phyloP scores from a whole-genome alignment of 1,284 basidiomycete species.

The Cutaneotrichosporon spelunceum region DNA sequence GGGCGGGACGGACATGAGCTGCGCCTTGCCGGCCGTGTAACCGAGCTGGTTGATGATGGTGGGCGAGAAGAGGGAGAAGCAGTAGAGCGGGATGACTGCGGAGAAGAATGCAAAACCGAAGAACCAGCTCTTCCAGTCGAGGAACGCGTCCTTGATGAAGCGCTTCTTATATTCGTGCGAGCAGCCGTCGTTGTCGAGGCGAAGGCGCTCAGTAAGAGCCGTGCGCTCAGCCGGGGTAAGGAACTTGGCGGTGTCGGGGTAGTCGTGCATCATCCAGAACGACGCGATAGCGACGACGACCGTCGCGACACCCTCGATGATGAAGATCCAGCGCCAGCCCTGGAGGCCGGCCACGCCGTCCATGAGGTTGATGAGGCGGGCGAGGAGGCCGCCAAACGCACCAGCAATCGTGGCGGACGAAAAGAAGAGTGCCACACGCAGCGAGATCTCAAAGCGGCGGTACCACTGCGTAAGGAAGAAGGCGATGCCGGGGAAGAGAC shows the following conservation, averaged over 20 bases:
- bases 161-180: constrained; percentile 35
- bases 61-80: constrained; percentile 59
- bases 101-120: constrained; percentile 40
- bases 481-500: constrained; percentile 45
- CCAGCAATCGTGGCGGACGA: constrained; percentile 46
- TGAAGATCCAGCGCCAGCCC: constrained; percentile 65
- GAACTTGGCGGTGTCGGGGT: constrained; percentile 73
- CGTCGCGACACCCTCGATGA: constrained; percentile 69
- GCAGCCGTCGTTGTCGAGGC: constrained; percentile 35
- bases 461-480: constrained; percentile 46
- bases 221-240: constrained; percentile 64
- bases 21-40: constrained; percentile 66
- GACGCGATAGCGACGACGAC: constrained; percentile 63
- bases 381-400: constrained; percentile 50
- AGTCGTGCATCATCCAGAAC: constrained; percentile 75
- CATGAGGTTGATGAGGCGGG: constrained; percentile 49
- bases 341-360: constrained; percentile 43
- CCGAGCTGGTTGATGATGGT: constrained; percentile 51
- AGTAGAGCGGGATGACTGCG: constrained; percentile 58
- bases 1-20: constrained; percentile 53
- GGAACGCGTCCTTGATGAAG: constrained; percentile 30
- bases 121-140: constrained; percentile 43
- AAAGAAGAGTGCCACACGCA: constrained; percentile 46
- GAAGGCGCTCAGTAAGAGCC: constrained; percentile 28
- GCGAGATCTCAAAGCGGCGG: constrained; percentile 38